phyloP scores from a whole-genome alignment of 805 yeast genomes.

The Lipomyces spencermartinsiae region DNA sequence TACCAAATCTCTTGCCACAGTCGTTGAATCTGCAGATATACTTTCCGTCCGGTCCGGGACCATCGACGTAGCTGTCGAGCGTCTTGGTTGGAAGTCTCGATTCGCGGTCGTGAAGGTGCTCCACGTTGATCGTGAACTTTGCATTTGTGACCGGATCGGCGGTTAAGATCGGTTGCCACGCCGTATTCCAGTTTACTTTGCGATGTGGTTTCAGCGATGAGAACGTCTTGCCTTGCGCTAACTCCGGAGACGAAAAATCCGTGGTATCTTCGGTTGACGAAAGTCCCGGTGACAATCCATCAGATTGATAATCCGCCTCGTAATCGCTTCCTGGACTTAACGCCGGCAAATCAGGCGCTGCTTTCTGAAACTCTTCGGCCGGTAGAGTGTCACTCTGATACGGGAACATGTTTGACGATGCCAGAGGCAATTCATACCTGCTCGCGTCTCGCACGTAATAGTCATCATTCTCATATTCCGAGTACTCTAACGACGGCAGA shows the following conservation, averaged over 20 bases:
- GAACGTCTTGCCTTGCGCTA: conserved; percentile 15
- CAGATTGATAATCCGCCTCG: conserved; percentile 33
- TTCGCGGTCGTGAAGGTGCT: conserved; percentile 12
- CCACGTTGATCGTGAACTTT: conserved; percentile 15
- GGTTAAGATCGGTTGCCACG: conserved; percentile 36
- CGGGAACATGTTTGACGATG: neutral
- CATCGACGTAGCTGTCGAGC: conserved; percentile 31
- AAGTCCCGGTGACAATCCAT: conserved; percentile 30
- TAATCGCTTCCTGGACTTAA: conserved; percentile 27
- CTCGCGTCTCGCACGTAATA: neutral
- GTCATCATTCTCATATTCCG: conserved; percentile 11
- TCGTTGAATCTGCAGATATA: conserved; percentile 76
- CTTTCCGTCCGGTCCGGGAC: conserved; percentile 61
- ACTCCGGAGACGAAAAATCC: conserved; percentile 36
- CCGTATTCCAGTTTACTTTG: conserved; percentile 18
- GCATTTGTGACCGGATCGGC: conserved; percentile 34
- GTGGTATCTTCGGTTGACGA: conserved; percentile 30
- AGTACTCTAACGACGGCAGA: conserved; percentile 15
- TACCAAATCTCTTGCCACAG: conserved; percentile 83
- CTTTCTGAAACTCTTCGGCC: neutral
- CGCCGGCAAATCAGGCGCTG: neutral
- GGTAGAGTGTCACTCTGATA: neutral
- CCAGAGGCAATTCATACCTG: neutral
- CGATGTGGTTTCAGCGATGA: conserved; percentile 8
- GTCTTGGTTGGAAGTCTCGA: conserved; percentile 19